Evolutionary conservation across 805 yeast genomes (phyloP), one percentile per base, ranked within the genome.

Genomic region (Kuraishia ogatae): DNA sequence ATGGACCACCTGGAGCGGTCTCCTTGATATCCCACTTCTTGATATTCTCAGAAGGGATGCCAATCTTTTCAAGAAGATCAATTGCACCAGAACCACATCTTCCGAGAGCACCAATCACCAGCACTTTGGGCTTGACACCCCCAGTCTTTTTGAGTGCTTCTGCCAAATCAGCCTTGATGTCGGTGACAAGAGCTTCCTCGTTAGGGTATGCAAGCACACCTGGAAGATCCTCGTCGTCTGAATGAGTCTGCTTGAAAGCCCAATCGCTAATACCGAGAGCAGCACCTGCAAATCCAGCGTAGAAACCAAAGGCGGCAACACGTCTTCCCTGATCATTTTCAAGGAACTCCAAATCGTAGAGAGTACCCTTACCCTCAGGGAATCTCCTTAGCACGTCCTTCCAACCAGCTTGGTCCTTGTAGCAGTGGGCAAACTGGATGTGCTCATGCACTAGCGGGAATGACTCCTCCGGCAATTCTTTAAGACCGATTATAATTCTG

Each of bases 281-380:
- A 39, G 99, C 99, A 66, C 99, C 99, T 6, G 98, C 99, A 70
- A 94, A 94, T n/a, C 99, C 99, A 50, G 99, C 99, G 71, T 93
- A 93, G 78, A 82, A 94, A n/a, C 99, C 99, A 69, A 94, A 94
- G 8, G 99, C 99, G 50, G 99, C 99, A 28, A 94, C 99, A 74
- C 99, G 88, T 78, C 99, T 88, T 39, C 98, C 98, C 66, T 82
- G 84, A 63, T 87, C 97, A 69, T 94, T 90, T 71, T 89, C 96
- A 69, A 94, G 77, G 68, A 94, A 94, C 75, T 94, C 99, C 61
- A 94, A 77, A 70, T 94, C 99, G 69, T 94, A 94, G 61, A 94
- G 80, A 15, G 82, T 79, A 63, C 99, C 98, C 57, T 87, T 82
- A 53, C 99, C 99, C 47, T 81, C 85, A 53, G 96, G 96, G 77